Evolutionary conservation across 163 green algal genomes (phyloP).

Genomic region (Prototheca cutis): DNA sequence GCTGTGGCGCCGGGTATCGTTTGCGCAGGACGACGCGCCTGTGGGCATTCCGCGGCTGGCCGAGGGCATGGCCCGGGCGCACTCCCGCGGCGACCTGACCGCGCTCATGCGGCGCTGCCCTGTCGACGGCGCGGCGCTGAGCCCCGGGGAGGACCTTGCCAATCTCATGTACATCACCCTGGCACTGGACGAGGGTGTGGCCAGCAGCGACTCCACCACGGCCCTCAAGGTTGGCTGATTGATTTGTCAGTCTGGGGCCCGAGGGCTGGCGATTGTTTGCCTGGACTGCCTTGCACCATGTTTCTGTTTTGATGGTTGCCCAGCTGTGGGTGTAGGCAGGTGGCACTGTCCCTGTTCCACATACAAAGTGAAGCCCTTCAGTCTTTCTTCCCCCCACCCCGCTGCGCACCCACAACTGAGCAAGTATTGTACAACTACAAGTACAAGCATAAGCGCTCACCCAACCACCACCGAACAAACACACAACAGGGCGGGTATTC

Average conservation of each 20-base stretch:
- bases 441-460: not conserved
- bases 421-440: not conserved
- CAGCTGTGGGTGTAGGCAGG: too few species aligned
- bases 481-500: slow-evolving; percentile 33
- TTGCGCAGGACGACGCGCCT: not conserved
- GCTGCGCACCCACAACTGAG: too few species aligned
- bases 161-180: slow-evolving; percentile 42
- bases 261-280: too few species aligned
- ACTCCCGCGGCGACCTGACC: not conserved
- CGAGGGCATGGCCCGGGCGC: not conserved
- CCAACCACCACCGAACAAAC: too few species aligned
- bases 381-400: too few species aligned
- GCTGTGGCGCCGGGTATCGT: not conserved
- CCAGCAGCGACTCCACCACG: not conserved
- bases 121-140: slow-evolving; percentile 30
- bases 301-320: not conserved
- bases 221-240: not conserved
- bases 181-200: slow-evolving; percentile 14
- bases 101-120: slow-evolving; percentile 25
- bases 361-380: too few species aligned
- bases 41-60: not conserved
- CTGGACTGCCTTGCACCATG: too few species aligned
- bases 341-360: too few species aligned
- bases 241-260: too few species aligned
- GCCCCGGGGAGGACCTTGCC: slow-evolving; percentile 17